phyloP scores from a whole-genome alignment of 768 basidiomycete species.

The Solioccasus polychromus region DNA sequence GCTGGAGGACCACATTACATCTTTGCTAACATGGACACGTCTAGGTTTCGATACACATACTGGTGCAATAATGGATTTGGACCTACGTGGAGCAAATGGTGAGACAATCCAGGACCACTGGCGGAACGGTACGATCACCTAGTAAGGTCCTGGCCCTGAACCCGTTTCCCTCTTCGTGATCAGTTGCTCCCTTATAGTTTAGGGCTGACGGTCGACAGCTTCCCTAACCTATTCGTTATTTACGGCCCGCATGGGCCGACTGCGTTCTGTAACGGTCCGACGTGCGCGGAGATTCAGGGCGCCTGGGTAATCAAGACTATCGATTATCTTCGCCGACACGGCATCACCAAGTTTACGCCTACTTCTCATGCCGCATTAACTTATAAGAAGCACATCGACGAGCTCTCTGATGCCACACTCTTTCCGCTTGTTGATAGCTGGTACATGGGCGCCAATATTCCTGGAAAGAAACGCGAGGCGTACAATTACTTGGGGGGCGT shows the following conservation, averaged over 20 bases:
- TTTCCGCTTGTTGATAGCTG: slow-evolving; percentile 1
- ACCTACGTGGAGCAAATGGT: neutral
- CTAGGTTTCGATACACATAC: neutral
- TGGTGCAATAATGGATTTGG: neutral
- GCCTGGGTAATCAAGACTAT: slow-evolving; percentile 3
- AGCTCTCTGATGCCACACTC: neutral
- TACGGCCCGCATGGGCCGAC: slow-evolving; percentile 5
- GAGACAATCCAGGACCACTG: slow-evolving; percentile 1
- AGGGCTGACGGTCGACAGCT: neutral
- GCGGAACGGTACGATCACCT: neutral
- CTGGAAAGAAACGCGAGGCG: neutral
- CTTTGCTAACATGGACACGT: neutral
- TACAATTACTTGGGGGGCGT: neutral
- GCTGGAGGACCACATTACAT: neutral
- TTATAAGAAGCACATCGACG: neutral
- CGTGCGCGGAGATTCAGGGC: neutral
- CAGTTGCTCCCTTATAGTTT: neutral
- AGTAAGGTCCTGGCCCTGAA: neutral
- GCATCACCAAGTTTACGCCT: neutral
- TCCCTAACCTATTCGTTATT: slow-evolving; percentile 2
- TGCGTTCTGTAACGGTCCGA: slow-evolving; percentile 1
- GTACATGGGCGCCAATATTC: neutral
- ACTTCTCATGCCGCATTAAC: neutral
- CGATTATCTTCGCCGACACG: neutral
- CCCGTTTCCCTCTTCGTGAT: neutral